Evolutionary conservation across 495 filamentous ascomycete species (phyloP).

Genomic region (Penicillium angulare): DNA sequence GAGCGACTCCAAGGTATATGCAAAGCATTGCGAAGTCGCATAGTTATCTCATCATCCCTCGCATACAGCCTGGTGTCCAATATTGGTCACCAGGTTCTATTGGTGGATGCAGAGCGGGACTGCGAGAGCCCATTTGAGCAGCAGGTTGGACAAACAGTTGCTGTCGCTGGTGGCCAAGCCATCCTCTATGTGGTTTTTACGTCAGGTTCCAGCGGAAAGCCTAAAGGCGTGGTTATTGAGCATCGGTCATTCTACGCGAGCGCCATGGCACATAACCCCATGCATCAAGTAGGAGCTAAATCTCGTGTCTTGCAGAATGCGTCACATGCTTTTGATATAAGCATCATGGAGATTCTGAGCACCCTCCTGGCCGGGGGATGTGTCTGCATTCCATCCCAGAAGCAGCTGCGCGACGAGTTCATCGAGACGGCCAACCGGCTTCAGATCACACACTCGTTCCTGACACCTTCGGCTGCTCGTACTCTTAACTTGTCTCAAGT

Average conservation of each 20-base stretch:
- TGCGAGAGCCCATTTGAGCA: no score
- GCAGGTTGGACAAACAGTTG: no score
- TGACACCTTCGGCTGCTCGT: background rate
- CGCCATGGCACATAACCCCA: background rate
- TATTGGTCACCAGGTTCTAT: no score
- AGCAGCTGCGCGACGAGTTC: conserved; percentile 1
- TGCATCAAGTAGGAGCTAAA: background rate
- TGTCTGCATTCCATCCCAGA: conserved; percentile 20
- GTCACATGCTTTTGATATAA: conserved; percentile 15
- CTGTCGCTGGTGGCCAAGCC: no score
- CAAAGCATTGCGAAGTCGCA: no score
- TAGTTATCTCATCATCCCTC: no score
- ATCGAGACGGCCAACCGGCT: background rate
- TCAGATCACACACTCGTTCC: background rate
- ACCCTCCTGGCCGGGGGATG: conserved; percentile 20
- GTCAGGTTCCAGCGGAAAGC: conserved; percentile 72
- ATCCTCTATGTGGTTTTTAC: conserved; percentile 60
- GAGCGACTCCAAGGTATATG: no score
- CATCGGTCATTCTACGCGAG: conserved; percentile 57
- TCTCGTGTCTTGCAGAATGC: conserved; percentile 13
- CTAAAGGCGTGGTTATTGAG: conserved; percentile 73
- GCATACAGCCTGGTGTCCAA: no score
- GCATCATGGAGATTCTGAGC: conserved; percentile 11
- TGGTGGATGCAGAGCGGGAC: no score
- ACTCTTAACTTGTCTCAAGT: background rate